Evolutionary conservation across 164 flowering plant genomes (phyloP), one percentile per base, ranked within the genome.

Genomic region (Vitis labrusca): DNA sequence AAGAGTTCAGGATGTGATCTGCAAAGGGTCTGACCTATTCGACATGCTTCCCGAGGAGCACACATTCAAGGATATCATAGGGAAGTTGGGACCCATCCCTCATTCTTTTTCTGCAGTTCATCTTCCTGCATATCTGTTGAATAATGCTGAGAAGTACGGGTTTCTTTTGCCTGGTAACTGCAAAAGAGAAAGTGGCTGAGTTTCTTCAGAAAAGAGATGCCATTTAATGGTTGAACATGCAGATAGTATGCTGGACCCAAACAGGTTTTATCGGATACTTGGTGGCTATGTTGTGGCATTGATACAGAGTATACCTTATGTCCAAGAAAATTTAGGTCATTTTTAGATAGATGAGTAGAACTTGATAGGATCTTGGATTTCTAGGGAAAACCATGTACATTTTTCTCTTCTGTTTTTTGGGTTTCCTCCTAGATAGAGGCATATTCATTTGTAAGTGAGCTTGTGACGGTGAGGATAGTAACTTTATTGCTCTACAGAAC

Each of bases 31-130:
- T 15, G 84, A 93, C 77, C 75, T 93, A 44, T 93, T 87, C 72
- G 98, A 93, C 79, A 93, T 93, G 98, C 76, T 93, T 63, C 98
- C 98, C 0, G 98, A 93, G 79, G 98, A 93, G 80, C 85, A 93
- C 73, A 90, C 98, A 10, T 93, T 91, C 71, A 81, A 78, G 81
- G 97, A 90, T 51, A 89, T 93, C 8, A 91, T 93, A 47, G 94
- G 90, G 63, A 90, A 89, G 75, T 64, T 91, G 84, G 98, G 98
- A 48, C 87, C 91, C 1, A 85, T 93, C 56, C 94, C 95, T 27
- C 89, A 65, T 70, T 91, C 97, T 12, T 86, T 78, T 75, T 93
- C 98, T 9, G 97, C 92, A 1, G 92, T 93, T 72, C 92, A 93
- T 79, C 89, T 93, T 57, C 98, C 98, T 9, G 80, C 89, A 14